Base-by-base conservation (phyloP, 169 alveolate genomes). In the Babesia gibsoni region DNA sequence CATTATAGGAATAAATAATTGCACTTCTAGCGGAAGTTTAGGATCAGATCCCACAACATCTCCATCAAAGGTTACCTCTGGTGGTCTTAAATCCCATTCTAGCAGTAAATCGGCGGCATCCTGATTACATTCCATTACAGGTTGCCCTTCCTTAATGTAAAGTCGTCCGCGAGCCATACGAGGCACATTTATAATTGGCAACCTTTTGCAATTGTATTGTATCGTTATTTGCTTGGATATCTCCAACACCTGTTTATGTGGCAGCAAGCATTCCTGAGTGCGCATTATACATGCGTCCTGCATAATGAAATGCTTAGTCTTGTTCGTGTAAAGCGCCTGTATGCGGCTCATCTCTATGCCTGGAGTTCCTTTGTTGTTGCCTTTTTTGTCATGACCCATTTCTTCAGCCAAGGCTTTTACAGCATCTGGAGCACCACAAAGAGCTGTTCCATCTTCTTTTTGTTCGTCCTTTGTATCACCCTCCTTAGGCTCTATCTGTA, bases 141-240 rank as follows among this genome's bases (percentile, higher is more conserved):
- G 92, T 42, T 82, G 86, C 6, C 89, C 90, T 32, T 69, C 88
- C 25, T 83, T 63, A 41, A 82, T 22, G 70, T 52, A 50, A 7
- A 83, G 73, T 33, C 78, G 80, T 18, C 92, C 92, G 36, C 89
- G 75, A 29, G 81, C 83, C 52, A 88, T 64, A 10, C 70, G 74
- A 29, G 92, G 92, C 36, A 88, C 65, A 41, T 88, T 88, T 45
- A 88, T 79, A 35, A 88, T 75, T 9, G 92, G 92, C 53, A 88
- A 67, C 33, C 80, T 61, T 61, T 77, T 66, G 42, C 79, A 61
- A 32, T 58, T 59, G 33, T 53, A 67, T 67, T 82, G 83, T 30
- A 75, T 50, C 52, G 65, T 66, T 43, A 82, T 61, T 61, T 86
- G 81, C 49, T 78, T 69, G 32, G 92, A 82, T 18, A 82, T 54